phyloP scores from a whole-genome alignment of 192 early-diverging fungal species.

The Lunasporangiospora selenospora region DNA sequence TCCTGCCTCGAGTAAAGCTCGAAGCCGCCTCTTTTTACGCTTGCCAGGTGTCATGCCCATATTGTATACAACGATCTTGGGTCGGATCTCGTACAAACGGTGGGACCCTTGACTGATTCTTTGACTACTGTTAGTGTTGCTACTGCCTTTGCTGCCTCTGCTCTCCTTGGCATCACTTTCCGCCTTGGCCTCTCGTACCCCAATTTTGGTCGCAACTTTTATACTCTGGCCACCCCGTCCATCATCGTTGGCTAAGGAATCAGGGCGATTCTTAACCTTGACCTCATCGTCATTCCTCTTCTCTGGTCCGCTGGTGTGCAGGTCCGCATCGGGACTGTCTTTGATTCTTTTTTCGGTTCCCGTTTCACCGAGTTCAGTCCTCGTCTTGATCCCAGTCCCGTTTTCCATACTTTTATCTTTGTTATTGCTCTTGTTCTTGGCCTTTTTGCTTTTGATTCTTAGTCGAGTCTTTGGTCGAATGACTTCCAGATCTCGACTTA shows the following conservation, averaged over 20 bases:
- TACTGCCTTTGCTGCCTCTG: constrained; percentile 1
- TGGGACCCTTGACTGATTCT: background rate
- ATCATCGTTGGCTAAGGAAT: too few species aligned
- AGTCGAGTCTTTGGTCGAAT: too few species aligned
- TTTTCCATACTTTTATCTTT: background rate
- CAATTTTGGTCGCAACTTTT: background rate
- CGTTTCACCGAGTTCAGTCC: background rate
- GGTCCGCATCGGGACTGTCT: too few species aligned
- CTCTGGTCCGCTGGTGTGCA: too few species aligned
- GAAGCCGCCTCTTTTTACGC: constrained; percentile 21
- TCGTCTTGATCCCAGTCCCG: background rate
- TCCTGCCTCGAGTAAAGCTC: constrained; percentile 43
- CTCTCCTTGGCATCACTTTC: constrained; percentile 7
- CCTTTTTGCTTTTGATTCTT: background rate
- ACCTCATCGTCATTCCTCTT: background rate
- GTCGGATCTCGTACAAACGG: constrained; percentile 23
- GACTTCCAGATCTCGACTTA: constrained; percentile 6
- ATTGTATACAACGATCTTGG: constrained; percentile 53
- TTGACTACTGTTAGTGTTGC: background rate
- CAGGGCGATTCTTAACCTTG: background rate
- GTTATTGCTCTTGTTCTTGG: background rate
- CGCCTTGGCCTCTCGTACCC: background rate
- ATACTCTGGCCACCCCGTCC: too few species aligned
- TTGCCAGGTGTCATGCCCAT: constrained; percentile 52
- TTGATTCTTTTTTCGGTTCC: too few species aligned